phyloP scores from a whole-genome alignment of 1,284 basidiomycete species.

The Coriolopsis trogii region DNA sequence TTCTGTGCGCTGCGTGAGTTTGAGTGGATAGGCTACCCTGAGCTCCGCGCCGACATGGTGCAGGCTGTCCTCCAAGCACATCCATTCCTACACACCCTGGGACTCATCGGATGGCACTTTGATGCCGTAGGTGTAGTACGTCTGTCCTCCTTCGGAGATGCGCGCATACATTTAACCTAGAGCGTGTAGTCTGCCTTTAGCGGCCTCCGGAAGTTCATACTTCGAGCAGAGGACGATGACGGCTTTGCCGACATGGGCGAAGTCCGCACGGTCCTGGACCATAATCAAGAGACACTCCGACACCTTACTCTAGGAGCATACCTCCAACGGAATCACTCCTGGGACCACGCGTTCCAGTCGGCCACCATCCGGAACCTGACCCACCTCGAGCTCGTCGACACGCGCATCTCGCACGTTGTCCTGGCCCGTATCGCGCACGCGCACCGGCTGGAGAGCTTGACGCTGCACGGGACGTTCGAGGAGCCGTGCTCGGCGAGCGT shows the following conservation, averaged over 20 bases:
- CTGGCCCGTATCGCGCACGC: constrained; percentile 64
- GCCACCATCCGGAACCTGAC: constrained; percentile 64
- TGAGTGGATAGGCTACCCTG: constrained; percentile 75
- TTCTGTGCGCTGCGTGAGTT: constrained; percentile 62
- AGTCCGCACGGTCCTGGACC: constrained; percentile 63
- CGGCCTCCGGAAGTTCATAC: constrained; percentile 61
- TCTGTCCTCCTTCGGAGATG: background rate
- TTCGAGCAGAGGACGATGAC: constrained; percentile 70
- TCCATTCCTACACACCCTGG: constrained; percentile 53
- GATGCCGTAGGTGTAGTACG: constrained; percentile 60
- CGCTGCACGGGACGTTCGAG: constrained; percentile 65
- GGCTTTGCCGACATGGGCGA: constrained; percentile 69
- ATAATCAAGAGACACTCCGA: constrained; percentile 56
- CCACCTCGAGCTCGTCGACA: constrained; percentile 68
- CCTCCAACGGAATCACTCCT: constrained; percentile 60
- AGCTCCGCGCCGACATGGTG: constrained; percentile 63
- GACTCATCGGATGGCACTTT: constrained; percentile 71
- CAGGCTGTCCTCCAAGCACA: constrained; percentile 55
- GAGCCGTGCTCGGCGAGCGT: constrained; percentile 58
- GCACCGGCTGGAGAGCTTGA: constrained; percentile 58
- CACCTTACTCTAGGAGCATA: constrained; percentile 70
- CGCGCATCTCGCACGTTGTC: constrained; percentile 62
- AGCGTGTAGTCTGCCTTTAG: constrained; percentile 52
- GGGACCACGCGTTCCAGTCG: constrained; percentile 65
- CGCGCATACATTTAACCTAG: too few species aligned